Evolutionary conservation across 305 asterid genomes (phyloP), one percentile per base, ranked within the genome.

Genomic region (Salvia sclarea): DNA sequence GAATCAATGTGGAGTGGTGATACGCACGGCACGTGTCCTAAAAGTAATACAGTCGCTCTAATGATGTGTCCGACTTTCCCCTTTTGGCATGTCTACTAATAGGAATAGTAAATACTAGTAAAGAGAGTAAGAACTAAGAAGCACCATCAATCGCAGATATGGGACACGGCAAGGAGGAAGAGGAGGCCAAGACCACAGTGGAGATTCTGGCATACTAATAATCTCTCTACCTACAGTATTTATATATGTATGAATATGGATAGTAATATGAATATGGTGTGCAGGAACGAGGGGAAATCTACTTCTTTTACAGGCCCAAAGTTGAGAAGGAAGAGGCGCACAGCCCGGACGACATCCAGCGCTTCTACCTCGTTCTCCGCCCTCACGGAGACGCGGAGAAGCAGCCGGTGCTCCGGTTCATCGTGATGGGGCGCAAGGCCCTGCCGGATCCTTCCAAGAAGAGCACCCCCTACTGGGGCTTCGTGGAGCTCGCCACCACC

Each of bases 281-380:
- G 37, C 71, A 86, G 84, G 92, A 90, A 80, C 78, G 83, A 45
- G 97, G 96, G 2, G 95, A 85, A n/a, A 88, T 91, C 31, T 91
- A 86, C 86, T 86, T 91, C 78, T 91, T 91, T 53, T 88, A 83
- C 76, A 76, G 91, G 73, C 89, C 92, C 0, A 91, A 88, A 81
- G 96, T 88, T 0, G 80, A 79, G 12, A 83, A 71, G 40, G 85
- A 85, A 44, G 87, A 74, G 76, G 89, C 85, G 0, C 95, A 78
- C 41, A 67, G 73, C 13, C 70, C 79, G 5, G 76, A 80, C 3
- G 91, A 91, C 49, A 91, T 88, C 1, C 95, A 91, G 11, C 86
- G 86, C 13, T 12, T 91, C 24, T 88, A 85, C 85, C 75, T 88
- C 16, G 79, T 91, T 47, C 86, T 88, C 52, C 95, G 88, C 1